phyloP scores from a whole-genome alignment of 208 protist genomes.

The Trypanosoma lewisi region DNA sequence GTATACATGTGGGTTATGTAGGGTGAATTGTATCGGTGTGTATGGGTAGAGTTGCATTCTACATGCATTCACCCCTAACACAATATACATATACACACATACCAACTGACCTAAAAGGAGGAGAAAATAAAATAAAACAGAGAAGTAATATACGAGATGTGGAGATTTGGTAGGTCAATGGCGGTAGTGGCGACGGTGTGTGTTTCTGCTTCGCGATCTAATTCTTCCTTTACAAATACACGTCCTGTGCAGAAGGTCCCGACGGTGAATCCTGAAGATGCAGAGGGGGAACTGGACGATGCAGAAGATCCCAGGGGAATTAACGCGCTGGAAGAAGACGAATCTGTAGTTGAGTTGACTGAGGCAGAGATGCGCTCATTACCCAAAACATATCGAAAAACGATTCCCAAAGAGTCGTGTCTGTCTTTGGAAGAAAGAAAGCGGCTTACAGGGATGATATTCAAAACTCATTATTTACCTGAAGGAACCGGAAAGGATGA shows the following conservation, averaged over 20 bases:
- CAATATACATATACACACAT: background rate
- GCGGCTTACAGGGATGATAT: constrained; percentile 57
- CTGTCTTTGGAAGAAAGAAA: constrained; percentile 37
- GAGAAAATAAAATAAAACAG: too few species aligned
- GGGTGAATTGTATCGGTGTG: too few species aligned
- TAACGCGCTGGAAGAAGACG: background rate
- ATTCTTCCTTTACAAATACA: constrained; percentile 1
- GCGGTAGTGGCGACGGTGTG: background rate
- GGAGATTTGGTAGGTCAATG: background rate
- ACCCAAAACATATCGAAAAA: constrained; percentile 10
- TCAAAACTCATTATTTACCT: constrained; percentile 52
- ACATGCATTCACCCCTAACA: too few species aligned
- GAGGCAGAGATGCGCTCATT: constrained; percentile 7
- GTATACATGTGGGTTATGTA: too few species aligned
- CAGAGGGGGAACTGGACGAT: background rate
- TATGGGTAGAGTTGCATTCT: too few species aligned
- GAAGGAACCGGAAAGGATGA: constrained; percentile 32
- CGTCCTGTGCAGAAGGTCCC: constrained; percentile 22
- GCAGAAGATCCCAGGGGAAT: background rate
- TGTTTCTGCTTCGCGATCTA: background rate
- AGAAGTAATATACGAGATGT: constrained; percentile 1
- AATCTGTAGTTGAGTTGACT: constrained; percentile 16
- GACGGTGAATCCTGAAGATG: background rate
- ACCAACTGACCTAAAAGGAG: too few species aligned
- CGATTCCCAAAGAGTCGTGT: constrained; percentile 13